phyloP scores from a whole-genome alignment of 192 early-diverging fungal genomes.

The Linnemannia elongata region DNA sequence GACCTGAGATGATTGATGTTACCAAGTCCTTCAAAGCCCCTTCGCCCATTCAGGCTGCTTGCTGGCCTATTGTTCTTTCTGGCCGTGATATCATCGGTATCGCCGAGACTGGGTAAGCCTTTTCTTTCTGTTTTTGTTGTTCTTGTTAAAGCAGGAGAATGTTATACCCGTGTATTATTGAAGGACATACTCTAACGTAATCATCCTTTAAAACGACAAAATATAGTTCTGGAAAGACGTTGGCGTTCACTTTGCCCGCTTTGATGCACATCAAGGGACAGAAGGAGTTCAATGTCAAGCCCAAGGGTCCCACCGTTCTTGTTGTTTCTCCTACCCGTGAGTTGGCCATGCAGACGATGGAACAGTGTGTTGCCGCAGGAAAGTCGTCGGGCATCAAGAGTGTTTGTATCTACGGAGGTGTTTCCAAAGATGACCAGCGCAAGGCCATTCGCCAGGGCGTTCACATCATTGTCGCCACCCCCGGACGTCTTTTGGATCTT shows the following conservation, averaged over 20 bases:
- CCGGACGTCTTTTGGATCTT: constrained; percentile 95
- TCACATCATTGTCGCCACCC: constrained; percentile 93
- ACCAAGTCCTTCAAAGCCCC: constrained; percentile 82
- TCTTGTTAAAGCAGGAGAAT: background rate
- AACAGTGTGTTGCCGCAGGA: constrained; percentile 81
- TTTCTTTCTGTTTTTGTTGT: constrained; percentile 1
- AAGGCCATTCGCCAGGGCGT: constrained; percentile 65
- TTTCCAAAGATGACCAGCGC: constrained; percentile 80
- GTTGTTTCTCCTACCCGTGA: constrained; percentile 96
- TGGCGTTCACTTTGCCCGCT: constrained; percentile 94
- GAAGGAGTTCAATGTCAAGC: constrained; percentile 72
- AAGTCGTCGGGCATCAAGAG: constrained; percentile 72
- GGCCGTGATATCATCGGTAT: constrained; percentile 93
- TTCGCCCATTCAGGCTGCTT: constrained; percentile 93
- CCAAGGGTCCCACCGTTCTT: constrained; percentile 80
- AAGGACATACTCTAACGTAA: background rate
- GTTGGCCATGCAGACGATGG: constrained; percentile 95
- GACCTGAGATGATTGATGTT: constrained; percentile 72
- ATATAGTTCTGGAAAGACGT: constrained; percentile 86
- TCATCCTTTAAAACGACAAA: background rate
- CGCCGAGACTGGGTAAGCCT: constrained; percentile 89
- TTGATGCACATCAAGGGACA: constrained; percentile 83
- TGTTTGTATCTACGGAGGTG: constrained; percentile 93
- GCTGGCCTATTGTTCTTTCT: constrained; percentile 90
- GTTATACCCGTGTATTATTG: too few species aligned